Evolutionary conservation across 148 eudicot genomes (phyloP), one percentile per base, ranked within the genome.

Genomic region (Nepenthes gracilis): DNA sequence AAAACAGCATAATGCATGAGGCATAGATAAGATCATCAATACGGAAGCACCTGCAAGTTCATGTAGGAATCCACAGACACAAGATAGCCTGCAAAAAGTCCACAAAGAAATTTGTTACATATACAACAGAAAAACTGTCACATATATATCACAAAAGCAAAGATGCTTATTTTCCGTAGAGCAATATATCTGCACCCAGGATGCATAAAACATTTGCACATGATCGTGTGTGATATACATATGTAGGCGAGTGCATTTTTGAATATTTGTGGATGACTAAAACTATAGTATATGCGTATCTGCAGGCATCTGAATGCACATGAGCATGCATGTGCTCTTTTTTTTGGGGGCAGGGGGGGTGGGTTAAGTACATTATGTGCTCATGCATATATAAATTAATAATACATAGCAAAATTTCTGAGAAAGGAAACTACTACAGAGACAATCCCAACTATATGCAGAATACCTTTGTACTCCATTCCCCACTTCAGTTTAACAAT

Each of bases 401-500:
- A 12, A 55, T 23, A 55, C 2, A 8, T 33, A 55, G 35, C 2
- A 5, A 2, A 12, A 9, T 55, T 33, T 55, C 34, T 55, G 12
- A 23, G 12, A 15, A 52, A 15, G 15, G 14, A 38, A 52, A 4
- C 33, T 15, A 14, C 23, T 0, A 23, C 23, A 36, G 11, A 13
- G 37, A 11, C 48, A 47, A 49, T 11, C 13, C 4, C 7, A 47
- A 33, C 2, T 12, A 33, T 6, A 37, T 48, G 60, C 45, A 43
- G 55, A 32, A 47, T 75, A 84, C 89, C 89, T 81, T 84, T 81
- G 67, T 81, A 84, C 62, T 84, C 85, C 89, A 81, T 84, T 63
- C 89, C 89, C 89, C 89, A 84, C 67, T 84, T 84, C 68, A 84
- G 68, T 57, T 81, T 84, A 58, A 84, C 85, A 51, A 81, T 78